Evolutionary conservation across 2,329 filamentous ascomycete genomes (phyloP).

Genomic region (Gnomoniopsis sp.): DNA sequence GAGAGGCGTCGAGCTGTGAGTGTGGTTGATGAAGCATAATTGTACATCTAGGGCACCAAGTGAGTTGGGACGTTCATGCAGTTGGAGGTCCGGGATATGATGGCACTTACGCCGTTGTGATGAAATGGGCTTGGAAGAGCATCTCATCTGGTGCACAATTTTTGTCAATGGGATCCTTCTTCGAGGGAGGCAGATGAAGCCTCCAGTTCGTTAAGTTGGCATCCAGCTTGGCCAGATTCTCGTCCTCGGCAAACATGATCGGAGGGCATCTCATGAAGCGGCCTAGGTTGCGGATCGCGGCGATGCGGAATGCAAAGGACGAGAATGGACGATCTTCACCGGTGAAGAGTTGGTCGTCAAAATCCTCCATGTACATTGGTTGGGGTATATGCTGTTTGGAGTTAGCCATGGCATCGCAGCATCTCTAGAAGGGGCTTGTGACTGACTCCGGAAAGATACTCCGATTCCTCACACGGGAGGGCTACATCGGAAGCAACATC

Average conservation of each 20-base stretch:
- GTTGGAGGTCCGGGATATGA: no score
- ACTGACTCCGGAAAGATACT: conserved; percentile 60
- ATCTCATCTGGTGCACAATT: conserved; percentile 79
- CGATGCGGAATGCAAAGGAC: conserved; percentile 81
- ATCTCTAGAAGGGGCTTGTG: background rate
- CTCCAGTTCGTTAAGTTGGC: conserved; percentile 67
- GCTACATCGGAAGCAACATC: conserved; percentile 62
- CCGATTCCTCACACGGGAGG: conserved; percentile 73
- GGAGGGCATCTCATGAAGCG: conserved; percentile 63
- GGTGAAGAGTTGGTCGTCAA: conserved; percentile 72
- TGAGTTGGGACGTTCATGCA: conserved; percentile 19
- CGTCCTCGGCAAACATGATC: conserved; percentile 50
- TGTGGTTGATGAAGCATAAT: conserved; percentile 79
- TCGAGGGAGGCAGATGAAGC: conserved; percentile 70
- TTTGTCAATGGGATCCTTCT: conserved; percentile 65
- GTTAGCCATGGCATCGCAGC: conserved; percentile 6
- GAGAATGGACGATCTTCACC: conserved; percentile 71
- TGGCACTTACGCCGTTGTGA: conserved; percentile 52
- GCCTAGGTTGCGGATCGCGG: conserved; percentile 74
- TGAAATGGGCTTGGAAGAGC: conserved; percentile 89
- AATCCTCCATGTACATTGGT: conserved; percentile 65
- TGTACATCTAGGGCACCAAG: conserved; percentile 42
- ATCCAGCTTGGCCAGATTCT: conserved; percentile 50
- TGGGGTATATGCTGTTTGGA: conserved; percentile 49
- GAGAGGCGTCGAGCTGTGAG: conserved; percentile 67